phyloP scores from a whole-genome alignment of 495 filamentous ascomycete genomes.

The Aeminium ludgeri region DNA sequence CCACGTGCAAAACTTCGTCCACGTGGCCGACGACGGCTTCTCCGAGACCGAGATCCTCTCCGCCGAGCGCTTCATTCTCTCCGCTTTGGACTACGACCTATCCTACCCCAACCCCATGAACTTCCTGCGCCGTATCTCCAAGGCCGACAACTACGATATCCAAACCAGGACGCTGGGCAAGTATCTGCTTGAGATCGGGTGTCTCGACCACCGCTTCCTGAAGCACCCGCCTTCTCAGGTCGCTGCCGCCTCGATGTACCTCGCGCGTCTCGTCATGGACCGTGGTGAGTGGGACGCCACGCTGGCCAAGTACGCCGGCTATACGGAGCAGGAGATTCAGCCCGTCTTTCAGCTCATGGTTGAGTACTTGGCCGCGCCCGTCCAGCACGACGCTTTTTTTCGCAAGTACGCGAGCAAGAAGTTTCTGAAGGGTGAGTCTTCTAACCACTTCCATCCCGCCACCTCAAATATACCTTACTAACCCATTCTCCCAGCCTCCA shows the following conservation, averaged over 20 bases:
- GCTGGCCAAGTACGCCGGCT: slow-evolving; percentile 83
- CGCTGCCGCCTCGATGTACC: slow-evolving; percentile 85
- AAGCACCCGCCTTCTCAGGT: slow-evolving; percentile 70
- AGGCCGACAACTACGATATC: slow-evolving; percentile 96
- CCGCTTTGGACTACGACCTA: slow-evolving; percentile 85
- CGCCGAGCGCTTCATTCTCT: slow-evolving; percentile 83
- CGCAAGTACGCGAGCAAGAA: slow-evolving; percentile 99
- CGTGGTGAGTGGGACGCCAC: slow-evolving; percentile 85
- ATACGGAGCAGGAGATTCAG: slow-evolving; percentile 77
- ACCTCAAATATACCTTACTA: slow-evolving; percentile 4
- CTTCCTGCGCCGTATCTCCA: slow-evolving; percentile 93
- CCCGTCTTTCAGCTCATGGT: slow-evolving; percentile 90
- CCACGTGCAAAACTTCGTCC: slow-evolving; percentile 89
- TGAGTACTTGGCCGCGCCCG: slow-evolving; percentile 77
- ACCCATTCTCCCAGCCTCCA: slow-evolving; percentile 54
- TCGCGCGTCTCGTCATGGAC: slow-evolving; percentile 74
- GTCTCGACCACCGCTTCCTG: slow-evolving; percentile 88
- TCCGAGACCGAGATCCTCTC: slow-evolving; percentile 91
- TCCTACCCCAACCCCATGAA: slow-evolving; percentile 99
- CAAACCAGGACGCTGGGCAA: slow-evolving; percentile 92
- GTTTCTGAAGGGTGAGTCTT: slow-evolving; percentile 65
- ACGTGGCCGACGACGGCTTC: slow-evolving; percentile 94
- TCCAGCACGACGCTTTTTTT: slow-evolving; percentile 92
- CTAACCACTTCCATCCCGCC: background rate
- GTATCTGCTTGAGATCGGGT: slow-evolving; percentile 95